A percentile compares a stretch with the other conserved stretches of the same genome.
phyloP scores from a whole-genome alignment of 805 yeast species.

The Myxozyma vanderwaltii region DNA sequence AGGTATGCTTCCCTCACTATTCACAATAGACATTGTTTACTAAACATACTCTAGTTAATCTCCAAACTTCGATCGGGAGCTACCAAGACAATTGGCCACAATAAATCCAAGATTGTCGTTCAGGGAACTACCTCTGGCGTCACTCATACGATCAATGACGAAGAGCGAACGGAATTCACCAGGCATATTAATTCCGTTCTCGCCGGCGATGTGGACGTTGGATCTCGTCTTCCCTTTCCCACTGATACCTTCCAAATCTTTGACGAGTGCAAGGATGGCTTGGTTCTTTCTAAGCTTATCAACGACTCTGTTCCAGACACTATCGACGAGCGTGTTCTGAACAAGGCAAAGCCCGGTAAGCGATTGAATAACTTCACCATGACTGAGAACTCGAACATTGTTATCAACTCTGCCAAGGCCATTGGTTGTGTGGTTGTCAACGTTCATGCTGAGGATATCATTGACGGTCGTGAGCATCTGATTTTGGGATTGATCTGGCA shows the following conservation, averaged over 20 bases:
- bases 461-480: constrained; percentile 95
- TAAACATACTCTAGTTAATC: constrained; percentile 15
- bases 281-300: constrained; percentile 87
- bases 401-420: constrained; percentile 97
- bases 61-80: constrained; percentile 34
- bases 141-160: constrained; percentile 95
- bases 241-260: constrained; percentile 92
- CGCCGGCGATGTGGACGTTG: constrained; percentile 84
- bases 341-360: constrained; percentile 80
- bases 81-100: constrained; percentile 31
- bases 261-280: constrained; percentile 91
- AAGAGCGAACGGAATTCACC: constrained; percentile 93
- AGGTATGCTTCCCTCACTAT: constrained; percentile 44
- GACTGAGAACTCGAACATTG: constrained; percentile 96
- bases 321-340: constrained; percentile 95
- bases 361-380: constrained; percentile 89
- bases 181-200: constrained; percentile 92
- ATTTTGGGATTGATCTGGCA: constrained; percentile 97
- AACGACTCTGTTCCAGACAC: constrained; percentile 98
- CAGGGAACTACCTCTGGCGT: constrained; percentile 88
- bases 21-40: no score
- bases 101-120: constrained; percentile 74
- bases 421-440: constrained; percentile 98
- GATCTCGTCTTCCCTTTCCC: constrained; percentile 84
- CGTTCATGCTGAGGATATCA: constrained; percentile 95